A percentile compares a stretch with the other conserved stretches of the same genome.
Evolutionary conservation across 495 filamentous ascomycete species (phyloP).

Genomic region (Chaetomium cochliodes): DNA sequence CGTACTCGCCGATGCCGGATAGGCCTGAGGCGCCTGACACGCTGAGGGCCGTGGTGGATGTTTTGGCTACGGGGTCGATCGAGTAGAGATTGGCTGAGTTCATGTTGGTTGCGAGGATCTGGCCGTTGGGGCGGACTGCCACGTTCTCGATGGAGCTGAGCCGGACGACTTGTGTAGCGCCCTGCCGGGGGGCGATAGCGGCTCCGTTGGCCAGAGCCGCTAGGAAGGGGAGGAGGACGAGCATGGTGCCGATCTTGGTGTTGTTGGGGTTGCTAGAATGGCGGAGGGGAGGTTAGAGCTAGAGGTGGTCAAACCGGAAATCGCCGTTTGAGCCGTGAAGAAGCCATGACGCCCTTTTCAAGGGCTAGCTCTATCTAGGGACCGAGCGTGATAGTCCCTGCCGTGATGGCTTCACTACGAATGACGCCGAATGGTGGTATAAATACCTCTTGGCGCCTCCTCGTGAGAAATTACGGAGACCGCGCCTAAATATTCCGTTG

Average conservation of each 20-base stretch:
- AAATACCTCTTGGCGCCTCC: constrained; percentile 7
- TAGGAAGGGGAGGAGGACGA: constrained; percentile 14
- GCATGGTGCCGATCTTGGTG: neutral
- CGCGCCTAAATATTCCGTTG: constrained; percentile 20
- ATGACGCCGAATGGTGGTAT: neutral
- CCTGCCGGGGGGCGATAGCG: constrained; percentile 14
- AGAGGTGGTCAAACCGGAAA: neutral
- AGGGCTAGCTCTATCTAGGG: neutral
- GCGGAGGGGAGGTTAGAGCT: neutral
- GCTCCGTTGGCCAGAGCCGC: neutral
- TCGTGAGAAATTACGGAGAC: constrained; percentile 5
- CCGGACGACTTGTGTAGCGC: constrained; percentile 34
- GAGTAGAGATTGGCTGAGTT: constrained; percentile 38
- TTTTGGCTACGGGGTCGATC: constrained; percentile 37
- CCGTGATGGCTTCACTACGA: neutral
- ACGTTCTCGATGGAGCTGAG: constrained; percentile 48
- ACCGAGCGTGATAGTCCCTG: neutral
- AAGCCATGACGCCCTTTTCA: neutral
- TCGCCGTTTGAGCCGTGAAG: neutral
- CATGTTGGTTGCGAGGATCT: constrained; percentile 46
- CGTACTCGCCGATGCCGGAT: constrained; percentile 44
- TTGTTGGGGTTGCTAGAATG: neutral
- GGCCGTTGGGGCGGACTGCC: constrained; percentile 47
- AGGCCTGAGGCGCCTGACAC: constrained; percentile 39
- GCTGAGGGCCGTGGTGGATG: constrained; percentile 34